Evolutionary conservation across 495 filamentous ascomycete genomes (phyloP), one percentile per base, ranked within the genome.

Genomic region (Friedmanniomyces endolithicus): DNA sequence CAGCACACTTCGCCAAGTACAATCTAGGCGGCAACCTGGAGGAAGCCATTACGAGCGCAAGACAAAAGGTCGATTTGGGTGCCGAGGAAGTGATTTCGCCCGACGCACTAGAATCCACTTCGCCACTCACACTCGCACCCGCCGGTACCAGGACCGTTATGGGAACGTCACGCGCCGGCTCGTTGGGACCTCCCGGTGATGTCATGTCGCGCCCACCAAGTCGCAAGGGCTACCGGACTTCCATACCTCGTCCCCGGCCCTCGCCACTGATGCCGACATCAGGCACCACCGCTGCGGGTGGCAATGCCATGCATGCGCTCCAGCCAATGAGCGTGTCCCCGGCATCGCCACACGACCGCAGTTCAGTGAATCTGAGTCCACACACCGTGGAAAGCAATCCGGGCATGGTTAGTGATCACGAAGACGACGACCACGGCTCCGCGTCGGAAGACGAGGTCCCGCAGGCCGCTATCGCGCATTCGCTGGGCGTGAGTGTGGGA

Each of bases 321-420:
- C 46, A 52, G 14, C 35, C 14, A 37, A 50, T 46, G 43, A 56
- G 47, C 39, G 62, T 58, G 41, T 46, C 62, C 29, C 68, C 65
- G 16, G 60, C 62, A 23, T 64, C 65, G 0, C 68, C 72, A 20
- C 58, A 75, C 11, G 84, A 57, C 29, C 48, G 47, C n/a, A 24
- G 4, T 20, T 48, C 53, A 16, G 7, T 34, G 6, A 40, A 88
- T 48, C 71, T 92, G 34, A 90, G 85, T 62, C 88, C 89, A 8
- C 79, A 87, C 58, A 88, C 87, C 6, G 71, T 84, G 29, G 79
- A 86, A 33, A 86, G 86, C 62, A 89, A 90, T 66, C 89, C 89
- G 12, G 90, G 87, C 40, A 72, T 95, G 51, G 86, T 94, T 58
- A 90, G 86, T 70, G 89, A 95, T 67, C 84, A 90, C 64, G 85